Evolutionary conservation across 2,329 filamentous ascomycete species (phyloP).

Genomic region (Fonsecaea nubica): DNA sequence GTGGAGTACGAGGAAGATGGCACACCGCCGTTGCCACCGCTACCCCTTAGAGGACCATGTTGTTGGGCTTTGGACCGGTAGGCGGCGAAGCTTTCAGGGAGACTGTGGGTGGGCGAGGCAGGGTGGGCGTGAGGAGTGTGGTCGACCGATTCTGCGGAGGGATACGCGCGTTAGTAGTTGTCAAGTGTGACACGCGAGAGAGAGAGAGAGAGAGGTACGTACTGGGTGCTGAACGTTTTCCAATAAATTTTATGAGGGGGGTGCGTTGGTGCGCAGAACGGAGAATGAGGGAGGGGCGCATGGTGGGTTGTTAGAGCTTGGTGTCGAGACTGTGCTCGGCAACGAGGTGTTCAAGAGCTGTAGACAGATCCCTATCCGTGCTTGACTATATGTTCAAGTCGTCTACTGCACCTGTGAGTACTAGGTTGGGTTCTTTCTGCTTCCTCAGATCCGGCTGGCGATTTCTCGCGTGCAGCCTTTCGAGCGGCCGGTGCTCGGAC

Average conservation of each 20-base stretch:
- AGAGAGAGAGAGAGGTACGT: constrained; percentile 38
- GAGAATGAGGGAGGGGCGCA: constrained; percentile 52
- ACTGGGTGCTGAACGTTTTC: constrained; percentile 55
- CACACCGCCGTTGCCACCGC: constrained; percentile 41
- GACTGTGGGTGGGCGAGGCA: constrained; percentile 66
- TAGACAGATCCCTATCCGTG: background rate
- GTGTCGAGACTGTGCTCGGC: constrained; percentile 24
- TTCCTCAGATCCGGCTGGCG: background rate
- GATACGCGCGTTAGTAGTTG: background rate
- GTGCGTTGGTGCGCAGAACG: constrained; percentile 50
- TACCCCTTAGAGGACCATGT: constrained; percentile 63
- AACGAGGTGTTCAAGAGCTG: constrained; percentile 15
- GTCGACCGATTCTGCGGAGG: constrained; percentile 49
- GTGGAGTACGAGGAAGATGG: constrained; percentile 38
- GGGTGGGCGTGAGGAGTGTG: constrained; percentile 67
- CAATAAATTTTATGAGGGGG: constrained; percentile 59
- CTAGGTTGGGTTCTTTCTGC: background rate
- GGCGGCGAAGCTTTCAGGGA: constrained; percentile 60
- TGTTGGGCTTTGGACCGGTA: constrained; percentile 70
- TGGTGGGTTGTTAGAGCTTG: constrained; percentile 33
- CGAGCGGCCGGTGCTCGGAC: constrained; percentile 3
- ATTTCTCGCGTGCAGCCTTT: background rate
- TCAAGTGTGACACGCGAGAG: no score
- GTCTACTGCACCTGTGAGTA: background rate
- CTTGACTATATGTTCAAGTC: background rate